Evolutionary conservation across 2,329 filamentous ascomycete genomes (phyloP).

Genomic region (Aspergillus floridensis): DNA sequence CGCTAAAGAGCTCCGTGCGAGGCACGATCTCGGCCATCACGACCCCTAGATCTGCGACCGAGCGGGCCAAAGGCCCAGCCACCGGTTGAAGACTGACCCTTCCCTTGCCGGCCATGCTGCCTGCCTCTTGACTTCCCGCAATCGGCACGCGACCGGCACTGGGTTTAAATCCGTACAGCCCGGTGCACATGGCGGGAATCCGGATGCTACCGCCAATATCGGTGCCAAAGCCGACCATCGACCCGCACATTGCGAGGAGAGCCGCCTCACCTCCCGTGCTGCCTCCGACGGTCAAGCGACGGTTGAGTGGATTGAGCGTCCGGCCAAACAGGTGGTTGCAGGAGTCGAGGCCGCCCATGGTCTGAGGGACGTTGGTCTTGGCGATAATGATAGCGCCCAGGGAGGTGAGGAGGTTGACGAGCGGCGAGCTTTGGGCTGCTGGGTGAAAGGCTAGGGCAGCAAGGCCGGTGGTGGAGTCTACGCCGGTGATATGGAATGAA

Average conservation of each 20-base stretch:
- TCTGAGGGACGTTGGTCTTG: constrained; percentile 68
- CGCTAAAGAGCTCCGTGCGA: constrained; percentile 53
- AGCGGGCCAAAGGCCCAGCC: constrained; percentile 43
- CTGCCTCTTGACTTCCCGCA: constrained; percentile 50
- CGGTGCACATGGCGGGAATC: constrained; percentile 51
- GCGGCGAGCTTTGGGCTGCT: constrained; percentile 53
- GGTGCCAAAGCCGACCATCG: constrained; percentile 60
- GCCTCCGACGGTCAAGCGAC: constrained; percentile 60
- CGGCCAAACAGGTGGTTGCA: constrained; percentile 62
- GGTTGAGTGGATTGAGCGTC: constrained; percentile 63
- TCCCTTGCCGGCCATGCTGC: constrained; percentile 46
- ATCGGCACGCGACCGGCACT: constrained; percentile 50
- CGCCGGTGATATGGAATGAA: constrained; percentile 46
- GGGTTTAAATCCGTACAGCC: constrained; percentile 53
- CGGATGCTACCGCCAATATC: constrained; percentile 55
- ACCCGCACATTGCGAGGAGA: constrained; percentile 58
- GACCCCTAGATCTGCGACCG: constrained; percentile 41
- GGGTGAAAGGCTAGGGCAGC: constrained; percentile 60
- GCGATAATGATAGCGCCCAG: constrained; percentile 66
- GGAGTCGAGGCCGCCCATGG: constrained; percentile 55
- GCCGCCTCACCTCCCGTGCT: constrained; percentile 65
- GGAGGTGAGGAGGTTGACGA: constrained; percentile 58
- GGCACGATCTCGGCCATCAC: constrained; percentile 54
- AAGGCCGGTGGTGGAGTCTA: constrained; percentile 57
- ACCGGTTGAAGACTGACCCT: constrained; percentile 53